Base-by-base conservation (phyloP, 108 stramenopile genomes). In the Fragilariopsis cylindrus region DNA sequence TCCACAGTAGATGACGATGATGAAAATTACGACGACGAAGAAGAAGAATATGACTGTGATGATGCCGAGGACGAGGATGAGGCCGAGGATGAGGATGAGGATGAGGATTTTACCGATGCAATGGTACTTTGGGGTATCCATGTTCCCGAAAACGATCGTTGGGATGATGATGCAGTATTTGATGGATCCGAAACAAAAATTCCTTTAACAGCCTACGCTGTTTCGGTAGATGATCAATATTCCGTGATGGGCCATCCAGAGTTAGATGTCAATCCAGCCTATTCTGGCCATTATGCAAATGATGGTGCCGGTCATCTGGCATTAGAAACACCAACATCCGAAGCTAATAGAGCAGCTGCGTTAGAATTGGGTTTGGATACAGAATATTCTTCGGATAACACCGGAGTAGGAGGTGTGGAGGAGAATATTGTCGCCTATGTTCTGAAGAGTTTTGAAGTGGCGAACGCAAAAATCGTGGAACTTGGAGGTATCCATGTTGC, bases 401-500 rank as follows among this genome's bases (percentile, higher is more conserved):
- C 30, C 30, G 30, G 30, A 30, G 30, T 30, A 30, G 30, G 30
- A 30, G 30, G 30, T 30, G 30, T 30, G 1, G 58, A 60, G 21
- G 3, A 30, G 11, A 30, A 60, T 12, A n/a, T 71, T 8, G 15
- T 56, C 3, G 15, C 49, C 53, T 71, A 71, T 21, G 15, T 41
- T 5, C 0, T 56, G 2, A 56, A 57, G 40, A 58, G 56, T 21
- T 15, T 56, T 18, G 57, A 58, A 18, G 4, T 3, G 18, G 70
- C 70, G 56, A 71, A 71, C 16, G 70, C 70, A 11, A 71, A 58
- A 12, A 16, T 58, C 15, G 56, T 13, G 13, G 19, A 42, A 19
- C 15, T 42, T 45, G 13, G 4, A 19, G 65, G 21, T 6, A 58
- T 30, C 16, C 70, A 71, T 43, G 57, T 71, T 55, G 70, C 57